Evolutionary conservation across 1,284 basidiomycete genomes (phyloP).

Genomic region (Cutaneotrichosporon sp.): DNA sequence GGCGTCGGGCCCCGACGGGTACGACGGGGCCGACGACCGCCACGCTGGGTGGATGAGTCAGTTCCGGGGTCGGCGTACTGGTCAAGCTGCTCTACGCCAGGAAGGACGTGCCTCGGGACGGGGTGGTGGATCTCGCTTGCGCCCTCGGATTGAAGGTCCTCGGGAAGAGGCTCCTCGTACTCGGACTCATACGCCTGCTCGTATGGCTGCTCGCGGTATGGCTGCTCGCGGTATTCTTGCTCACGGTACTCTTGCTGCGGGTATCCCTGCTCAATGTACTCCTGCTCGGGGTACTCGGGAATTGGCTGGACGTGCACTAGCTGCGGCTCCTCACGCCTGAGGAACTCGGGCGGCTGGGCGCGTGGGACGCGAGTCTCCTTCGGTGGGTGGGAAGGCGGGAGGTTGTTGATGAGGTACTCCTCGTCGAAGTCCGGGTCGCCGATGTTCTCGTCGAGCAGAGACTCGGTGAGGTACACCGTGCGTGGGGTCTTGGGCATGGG

Average conservation of each 20-base stretch:
- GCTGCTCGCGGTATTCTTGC: too few relatives aligned
- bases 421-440: conserved; percentile 38
- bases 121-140: neutral
- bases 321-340: too few relatives aligned
- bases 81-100: neutral
- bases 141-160: too few relatives aligned
- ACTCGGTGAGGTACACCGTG: conserved; percentile 20
- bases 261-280: too few relatives aligned
- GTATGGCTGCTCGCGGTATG: too few relatives aligned
- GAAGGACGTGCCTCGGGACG: too few relatives aligned
- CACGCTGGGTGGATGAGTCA: neutral
- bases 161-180: conserved; percentile 11
- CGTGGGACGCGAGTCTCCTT: conserved; percentile 7
- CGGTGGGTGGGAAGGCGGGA: conserved; percentile 39
- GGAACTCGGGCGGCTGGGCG: neutral
- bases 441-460: conserved; percentile 29
- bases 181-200: neutral
- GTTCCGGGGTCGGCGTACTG: neutral
- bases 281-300: too few relatives aligned
- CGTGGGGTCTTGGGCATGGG: neutral
- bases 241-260: too few relatives aligned
- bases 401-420: conserved; percentile 34
- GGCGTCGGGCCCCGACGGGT: conserved; percentile 2
- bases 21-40: neutral
- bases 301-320: too few relatives aligned